Percentiles rank a stretch among this genome's conserved stretches.
Conservation (phyloP, 2,329 filamentous ascomycete species). For the Aspergillus viridinutans region DNA sequence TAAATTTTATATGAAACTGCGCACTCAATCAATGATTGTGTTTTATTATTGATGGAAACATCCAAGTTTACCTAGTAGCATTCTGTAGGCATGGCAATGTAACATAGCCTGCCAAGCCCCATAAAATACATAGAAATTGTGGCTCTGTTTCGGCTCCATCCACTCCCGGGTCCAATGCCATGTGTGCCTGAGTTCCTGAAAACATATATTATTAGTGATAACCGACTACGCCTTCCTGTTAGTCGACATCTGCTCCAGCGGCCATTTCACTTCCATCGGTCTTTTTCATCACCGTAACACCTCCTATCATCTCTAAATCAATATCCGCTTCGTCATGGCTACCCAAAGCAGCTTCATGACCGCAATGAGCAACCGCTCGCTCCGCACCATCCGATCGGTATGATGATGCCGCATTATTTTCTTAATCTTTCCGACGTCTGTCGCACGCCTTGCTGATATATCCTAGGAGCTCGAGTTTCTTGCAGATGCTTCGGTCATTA, state of each 20-base stretch:
- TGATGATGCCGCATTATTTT: slow-evolving; percentile 23
- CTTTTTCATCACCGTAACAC: slow-evolving; percentile 2
- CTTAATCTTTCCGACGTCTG: not conserved
- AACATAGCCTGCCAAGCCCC: not conserved
- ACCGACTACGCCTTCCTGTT: not conserved
- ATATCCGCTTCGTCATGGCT: slow-evolving; percentile 24
- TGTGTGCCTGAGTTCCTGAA: not conserved
- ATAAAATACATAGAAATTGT: not conserved
- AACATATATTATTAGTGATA: not conserved
- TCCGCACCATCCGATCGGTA: slow-evolving; percentile 83
- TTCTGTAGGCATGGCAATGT: not conserved
- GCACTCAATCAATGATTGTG: not conserved
- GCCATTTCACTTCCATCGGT: not conserved
- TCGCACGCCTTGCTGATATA: slow-evolving; percentile 3
- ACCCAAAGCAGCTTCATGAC: slow-evolving; percentile 34
- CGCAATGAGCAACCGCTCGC: slow-evolving; percentile 73
- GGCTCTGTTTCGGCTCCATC: not conserved
- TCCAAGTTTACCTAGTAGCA: not conserved
- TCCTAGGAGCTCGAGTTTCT: slow-evolving; percentile 83
- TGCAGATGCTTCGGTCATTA: slow-evolving; percentile 75
- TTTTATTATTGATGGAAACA: not conserved
- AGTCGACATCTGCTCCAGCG: not conserved
- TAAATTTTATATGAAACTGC: not conserved
- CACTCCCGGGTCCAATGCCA: not conserved
- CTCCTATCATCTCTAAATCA: not conserved